Conservation (phyloP, 371 early-diverging fungal genomes). For the Haplosporangium sp. region DNA sequence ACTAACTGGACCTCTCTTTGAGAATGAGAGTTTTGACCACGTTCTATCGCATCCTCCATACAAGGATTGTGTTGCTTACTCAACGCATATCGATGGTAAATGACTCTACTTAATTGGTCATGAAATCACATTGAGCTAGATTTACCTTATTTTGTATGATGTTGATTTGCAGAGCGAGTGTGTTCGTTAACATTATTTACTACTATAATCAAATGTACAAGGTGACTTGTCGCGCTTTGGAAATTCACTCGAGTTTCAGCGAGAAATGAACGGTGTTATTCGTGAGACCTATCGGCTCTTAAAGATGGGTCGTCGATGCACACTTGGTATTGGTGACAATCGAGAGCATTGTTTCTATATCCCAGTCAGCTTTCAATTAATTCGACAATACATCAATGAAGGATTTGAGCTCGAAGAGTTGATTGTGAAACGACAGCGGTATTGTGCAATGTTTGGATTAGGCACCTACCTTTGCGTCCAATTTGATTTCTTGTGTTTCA, state of each 20-base stretch:
- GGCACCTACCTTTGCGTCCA: slow-evolving; percentile 90
- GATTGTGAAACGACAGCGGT: slow-evolving; percentile 91
- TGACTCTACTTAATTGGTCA: background rate
- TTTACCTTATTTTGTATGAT: background rate
- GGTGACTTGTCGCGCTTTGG: slow-evolving; percentile 88
- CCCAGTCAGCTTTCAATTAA: slow-evolving; percentile 86
- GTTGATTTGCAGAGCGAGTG: background rate
- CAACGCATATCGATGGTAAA: slow-evolving; percentile 57
- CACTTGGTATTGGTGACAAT: slow-evolving; percentile 94
- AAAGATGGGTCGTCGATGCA: slow-evolving; percentile 78
- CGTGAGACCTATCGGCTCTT: slow-evolving; percentile 80
- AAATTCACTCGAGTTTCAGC: slow-evolving; percentile 79
- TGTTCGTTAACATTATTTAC: background rate
- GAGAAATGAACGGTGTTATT: slow-evolving; percentile 81
- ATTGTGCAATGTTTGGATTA: slow-evolving; percentile 89
- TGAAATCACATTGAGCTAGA: background rate
- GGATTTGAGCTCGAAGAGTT: slow-evolving; percentile 93
- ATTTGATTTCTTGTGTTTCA: slow-evolving; percentile 91
- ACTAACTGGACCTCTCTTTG: slow-evolving; percentile 69
- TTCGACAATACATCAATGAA: slow-evolving; percentile 81
- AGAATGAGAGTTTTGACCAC: slow-evolving; percentile 81
- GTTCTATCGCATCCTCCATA: slow-evolving; percentile 94
- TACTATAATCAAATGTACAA: slow-evolving; percentile 53
- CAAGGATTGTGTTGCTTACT: slow-evolving; percentile 90
- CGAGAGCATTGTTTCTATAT: slow-evolving; percentile 89